Conservation (phyloP, 2,329 filamentous ascomycete species). For the Laburnicola sp. region DNA sequence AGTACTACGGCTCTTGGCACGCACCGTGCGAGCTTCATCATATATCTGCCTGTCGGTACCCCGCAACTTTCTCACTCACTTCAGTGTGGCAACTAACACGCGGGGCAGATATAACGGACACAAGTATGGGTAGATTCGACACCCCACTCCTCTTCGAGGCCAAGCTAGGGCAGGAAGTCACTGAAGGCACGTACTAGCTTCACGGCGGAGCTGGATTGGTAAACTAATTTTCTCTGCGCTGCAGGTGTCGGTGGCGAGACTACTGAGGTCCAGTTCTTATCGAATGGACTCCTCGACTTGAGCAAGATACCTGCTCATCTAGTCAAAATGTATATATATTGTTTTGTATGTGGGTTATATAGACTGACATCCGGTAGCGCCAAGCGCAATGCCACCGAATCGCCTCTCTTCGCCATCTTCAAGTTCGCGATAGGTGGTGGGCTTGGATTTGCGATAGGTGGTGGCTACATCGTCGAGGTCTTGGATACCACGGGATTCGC, state of each 20-base stretch:
- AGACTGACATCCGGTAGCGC: not conserved
- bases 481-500: not conserved
- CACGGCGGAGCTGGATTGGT: too few species aligned
- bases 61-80: too few species aligned
- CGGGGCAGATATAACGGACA: too few species aligned
- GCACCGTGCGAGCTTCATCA: not conserved
- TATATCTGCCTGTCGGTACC: too few species aligned
- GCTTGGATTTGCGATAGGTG: constrained; percentile 6
- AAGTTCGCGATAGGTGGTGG: constrained; percentile 2
- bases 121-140: too few species aligned
- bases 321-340: not conserved
- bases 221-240: too few species aligned
- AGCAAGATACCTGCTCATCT: not conserved
- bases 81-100: too few species aligned
- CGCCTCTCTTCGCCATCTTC: constrained; percentile 12
- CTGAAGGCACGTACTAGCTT: too few species aligned
- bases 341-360: not conserved
- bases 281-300: not conserved
- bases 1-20: not conserved
- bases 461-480: not conserved
- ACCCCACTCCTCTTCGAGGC: too few species aligned
- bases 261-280: not conserved
- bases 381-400: constrained; percentile 1
- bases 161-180: too few species aligned
- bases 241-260: not conserved